A percentile compares a stretch with the other conserved stretches of the same genome.
phyloP scores from a whole-genome alignment of 2,329 filamentous ascomycete genomes.

The Talaromyces sp. region DNA sequence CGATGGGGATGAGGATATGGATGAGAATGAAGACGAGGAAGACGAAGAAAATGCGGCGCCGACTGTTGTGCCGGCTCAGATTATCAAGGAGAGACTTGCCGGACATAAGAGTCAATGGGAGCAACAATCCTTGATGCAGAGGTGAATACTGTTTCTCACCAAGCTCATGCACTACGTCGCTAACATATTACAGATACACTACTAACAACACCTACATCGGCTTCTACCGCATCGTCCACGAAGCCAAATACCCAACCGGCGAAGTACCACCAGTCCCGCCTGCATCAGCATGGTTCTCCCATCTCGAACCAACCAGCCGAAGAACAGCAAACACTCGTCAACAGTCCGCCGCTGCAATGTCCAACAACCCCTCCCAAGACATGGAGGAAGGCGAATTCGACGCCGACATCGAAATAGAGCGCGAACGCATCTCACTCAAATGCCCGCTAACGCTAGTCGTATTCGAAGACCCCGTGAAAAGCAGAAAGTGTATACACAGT shows the following conservation, averaged over 20 bases:
- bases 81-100: slow-evolving; percentile 37
- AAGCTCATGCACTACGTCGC: slow-evolving; percentile 19
- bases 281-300: slow-evolving; percentile 62
- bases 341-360: slow-evolving; percentile 21
- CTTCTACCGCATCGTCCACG: slow-evolving; percentile 63
- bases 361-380: slow-evolving; percentile 7
- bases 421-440: slow-evolving; percentile 46
- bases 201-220: slow-evolving; percentile 59
- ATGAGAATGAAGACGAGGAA: slow-evolving; percentile 42
- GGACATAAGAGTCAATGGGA: slow-evolving; percentile 39
- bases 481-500: slow-evolving; percentile 50
- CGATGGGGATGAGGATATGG: slow-evolving; percentile 30
- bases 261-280: slow-evolving; percentile 55
- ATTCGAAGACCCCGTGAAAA: slow-evolving; percentile 49
- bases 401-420: slow-evolving; percentile 48
- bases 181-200: slow-evolving; percentile 48
- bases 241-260: slow-evolving; percentile 56
- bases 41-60: slow-evolving; percentile 40
- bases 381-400: slow-evolving; percentile 22
- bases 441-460: slow-evolving; percentile 50
- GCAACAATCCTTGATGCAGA: slow-evolving; percentile 39
- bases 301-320: slow-evolving; percentile 36
- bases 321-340: not conserved
- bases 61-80: slow-evolving; percentile 33
- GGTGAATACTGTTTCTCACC: slow-evolving; percentile 32